Conservation (phyloP, 2,329 filamentous ascomycete genomes). For the Sclerotinia sclerotiorum region DNA sequence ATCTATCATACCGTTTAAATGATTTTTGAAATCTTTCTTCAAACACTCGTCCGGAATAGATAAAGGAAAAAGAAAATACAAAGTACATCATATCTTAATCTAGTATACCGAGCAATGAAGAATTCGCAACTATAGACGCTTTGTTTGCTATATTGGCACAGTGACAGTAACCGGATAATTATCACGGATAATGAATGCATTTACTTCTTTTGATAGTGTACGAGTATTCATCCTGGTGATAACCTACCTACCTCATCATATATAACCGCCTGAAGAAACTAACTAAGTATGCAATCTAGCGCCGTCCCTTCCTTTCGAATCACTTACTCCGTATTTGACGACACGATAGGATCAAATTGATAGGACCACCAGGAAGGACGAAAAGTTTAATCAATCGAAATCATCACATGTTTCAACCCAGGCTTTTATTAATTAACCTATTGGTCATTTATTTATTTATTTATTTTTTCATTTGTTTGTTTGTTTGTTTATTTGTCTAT, state of each 20-base stretch:
- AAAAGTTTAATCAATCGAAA: not conserved
- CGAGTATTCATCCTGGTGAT: not conserved
- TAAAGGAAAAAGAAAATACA: not conserved
- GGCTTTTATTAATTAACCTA: too few species aligned
- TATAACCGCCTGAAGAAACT: not conserved
- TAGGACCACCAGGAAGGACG: too few species aligned
- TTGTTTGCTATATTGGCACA: not conserved
- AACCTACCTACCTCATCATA: too few species aligned
- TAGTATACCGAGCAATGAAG: not conserved
- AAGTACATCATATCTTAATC: not conserved
- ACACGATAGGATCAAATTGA: not conserved
- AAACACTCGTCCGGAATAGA: not conserved
- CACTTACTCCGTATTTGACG: not conserved
- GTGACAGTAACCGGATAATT: not conserved
- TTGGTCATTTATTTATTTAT: too few species aligned
- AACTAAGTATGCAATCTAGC: not conserved
- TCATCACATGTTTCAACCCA: constrained; percentile 5
- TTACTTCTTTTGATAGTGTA: not conserved
- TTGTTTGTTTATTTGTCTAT: too few species aligned
- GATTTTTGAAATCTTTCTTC: not conserved
- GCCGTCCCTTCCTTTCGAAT: not conserved
- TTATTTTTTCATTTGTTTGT: too few species aligned
- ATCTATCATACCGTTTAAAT: not conserved
- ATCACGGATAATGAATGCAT: not conserved
- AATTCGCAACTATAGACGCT: not conserved